These are phyloP conservation scores for Boletus sp. DNA, from an alignment of 768 basidiomycete species.

Conservation along the genomic window DNA sequence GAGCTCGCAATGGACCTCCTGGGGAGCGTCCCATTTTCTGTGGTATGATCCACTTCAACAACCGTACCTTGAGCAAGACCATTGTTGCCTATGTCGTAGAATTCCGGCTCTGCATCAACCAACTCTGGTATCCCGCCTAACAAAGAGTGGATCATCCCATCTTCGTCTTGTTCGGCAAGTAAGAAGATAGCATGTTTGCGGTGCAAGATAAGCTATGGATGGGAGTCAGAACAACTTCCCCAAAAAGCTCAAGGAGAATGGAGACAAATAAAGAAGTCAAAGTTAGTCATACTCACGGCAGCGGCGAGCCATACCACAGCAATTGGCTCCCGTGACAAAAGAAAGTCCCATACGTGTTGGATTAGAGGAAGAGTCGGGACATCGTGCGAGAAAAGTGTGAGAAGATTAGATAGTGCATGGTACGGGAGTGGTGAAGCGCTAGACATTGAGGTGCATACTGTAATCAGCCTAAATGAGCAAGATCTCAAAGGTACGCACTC, in stretches of 20 bases:
- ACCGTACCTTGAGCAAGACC: neutral
- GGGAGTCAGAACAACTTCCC: neutral
- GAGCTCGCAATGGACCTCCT: neutral
- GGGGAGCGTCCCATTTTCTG: neutral
- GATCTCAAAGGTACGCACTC: conserved; percentile 39
- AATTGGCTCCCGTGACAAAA: conserved; percentile 81
- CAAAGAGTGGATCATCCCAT: conserved; percentile 79
- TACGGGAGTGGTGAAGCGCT: conserved; percentile 82
- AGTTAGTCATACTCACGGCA: conserved; percentile 54
- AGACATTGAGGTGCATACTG: conserved; percentile 1
- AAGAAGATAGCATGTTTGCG: conserved; percentile 65
- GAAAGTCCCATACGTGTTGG: conserved; percentile 89
- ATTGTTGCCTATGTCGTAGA: neutral
- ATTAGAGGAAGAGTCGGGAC: conserved; percentile 86
- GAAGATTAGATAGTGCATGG: conserved; percentile 84
- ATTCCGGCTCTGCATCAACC: conserved; percentile 16
- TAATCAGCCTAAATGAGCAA: neutral
- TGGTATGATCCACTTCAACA: neutral
- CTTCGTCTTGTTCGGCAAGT: conserved; percentile 69
- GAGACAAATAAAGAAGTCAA: neutral
- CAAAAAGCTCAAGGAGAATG: neutral
- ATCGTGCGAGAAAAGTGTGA: conserved; percentile 92
- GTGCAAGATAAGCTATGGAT: conserved; percentile 62
- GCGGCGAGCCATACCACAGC: conserved; percentile 78
- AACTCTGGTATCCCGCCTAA: conserved; percentile 65